Conservation (phyloP, 2,329 filamentous ascomycete species). For the Sordariomycetes sp. region DNA sequence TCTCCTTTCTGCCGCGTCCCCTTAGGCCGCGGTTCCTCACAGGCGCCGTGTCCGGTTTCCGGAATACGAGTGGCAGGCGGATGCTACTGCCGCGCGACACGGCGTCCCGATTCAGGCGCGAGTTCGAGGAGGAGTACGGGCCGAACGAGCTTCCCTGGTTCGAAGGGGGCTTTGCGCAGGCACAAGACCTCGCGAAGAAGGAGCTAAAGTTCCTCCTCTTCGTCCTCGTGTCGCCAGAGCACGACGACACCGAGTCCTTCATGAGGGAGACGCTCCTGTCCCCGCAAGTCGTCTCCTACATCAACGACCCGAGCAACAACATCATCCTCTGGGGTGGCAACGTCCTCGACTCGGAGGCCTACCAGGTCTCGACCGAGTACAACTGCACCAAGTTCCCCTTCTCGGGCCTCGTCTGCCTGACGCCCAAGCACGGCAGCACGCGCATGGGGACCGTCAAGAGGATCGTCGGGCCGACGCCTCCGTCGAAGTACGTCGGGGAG, state of each 20-base stretch:
- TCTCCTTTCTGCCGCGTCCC: constrained; percentile 65
- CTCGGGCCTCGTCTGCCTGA: constrained; percentile 73
- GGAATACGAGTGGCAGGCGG: constrained; percentile 56
- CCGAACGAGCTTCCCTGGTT: constrained; percentile 59
- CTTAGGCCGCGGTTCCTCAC: constrained; percentile 41
- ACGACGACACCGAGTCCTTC: constrained; percentile 81
- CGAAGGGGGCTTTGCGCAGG: constrained; percentile 84
- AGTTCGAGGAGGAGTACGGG: constrained; percentile 92
- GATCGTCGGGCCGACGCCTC: constrained; percentile 56
- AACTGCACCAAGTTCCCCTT: constrained; percentile 90
- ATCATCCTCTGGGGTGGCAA: constrained; percentile 88
- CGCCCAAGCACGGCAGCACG: constrained; percentile 68
- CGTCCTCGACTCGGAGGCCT: constrained; percentile 85
- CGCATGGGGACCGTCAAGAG: constrained; percentile 85
- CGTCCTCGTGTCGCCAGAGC: constrained; percentile 78
- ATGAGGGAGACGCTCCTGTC: constrained; percentile 70
- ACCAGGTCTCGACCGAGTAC: constrained; percentile 79
- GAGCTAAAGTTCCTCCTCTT: constrained; percentile 89
- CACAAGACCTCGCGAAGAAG: constrained; percentile 77
- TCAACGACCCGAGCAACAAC: constrained; percentile 64
- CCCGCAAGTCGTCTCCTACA: constrained; percentile 57
- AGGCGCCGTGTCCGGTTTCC: constrained; percentile 36
- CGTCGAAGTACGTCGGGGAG: constrained; percentile 62
- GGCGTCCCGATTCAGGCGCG: constrained; percentile 74
- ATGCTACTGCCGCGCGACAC: constrained; percentile 77